These are phyloP conservation scores for Trichoderma brevicompactum DNA, from an alignment of 2,329 filamentous ascomycete genomes.

Conservation along the genomic window DNA sequence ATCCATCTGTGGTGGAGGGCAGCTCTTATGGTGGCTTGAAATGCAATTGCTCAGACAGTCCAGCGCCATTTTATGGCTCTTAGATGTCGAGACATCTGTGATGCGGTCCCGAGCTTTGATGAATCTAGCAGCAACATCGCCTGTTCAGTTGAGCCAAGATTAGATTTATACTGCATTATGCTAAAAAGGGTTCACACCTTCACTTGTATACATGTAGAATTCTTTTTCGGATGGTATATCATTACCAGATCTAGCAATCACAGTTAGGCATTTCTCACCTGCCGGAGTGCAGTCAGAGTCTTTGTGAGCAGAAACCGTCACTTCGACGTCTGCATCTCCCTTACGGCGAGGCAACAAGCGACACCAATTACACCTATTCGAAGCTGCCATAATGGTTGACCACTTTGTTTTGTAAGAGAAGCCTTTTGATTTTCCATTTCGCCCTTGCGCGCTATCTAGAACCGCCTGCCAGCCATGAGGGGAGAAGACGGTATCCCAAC, in stretches of 20 bases:
- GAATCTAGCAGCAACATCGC: neutral
- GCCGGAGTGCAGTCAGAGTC: neutral
- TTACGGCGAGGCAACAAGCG: neutral
- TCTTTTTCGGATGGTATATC: neutral
- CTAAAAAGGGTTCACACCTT: neutral
- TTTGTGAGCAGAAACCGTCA: neutral
- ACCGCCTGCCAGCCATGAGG: neutral
- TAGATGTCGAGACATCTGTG: neutral
- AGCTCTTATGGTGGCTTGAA: neutral
- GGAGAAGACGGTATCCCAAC: neutral
- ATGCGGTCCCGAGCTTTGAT: neutral
- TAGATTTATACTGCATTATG: neutral
- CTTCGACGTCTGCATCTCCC: neutral
- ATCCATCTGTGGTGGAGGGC: neutral
- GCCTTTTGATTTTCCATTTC: neutral
- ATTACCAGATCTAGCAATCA: neutral
- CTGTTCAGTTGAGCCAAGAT: neutral
- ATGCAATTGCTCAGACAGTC: neutral
- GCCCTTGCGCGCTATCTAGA: neutral
- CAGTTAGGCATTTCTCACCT: neutral
- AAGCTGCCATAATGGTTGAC: neutral
- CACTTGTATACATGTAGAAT: neutral
- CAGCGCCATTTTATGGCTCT: neutral
- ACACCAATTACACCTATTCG: neutral
- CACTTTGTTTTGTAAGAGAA: neutral